phyloP scores from a whole-genome alignment of 805 yeast genomes.

The Scheffersomyces coipomensis region DNA sequence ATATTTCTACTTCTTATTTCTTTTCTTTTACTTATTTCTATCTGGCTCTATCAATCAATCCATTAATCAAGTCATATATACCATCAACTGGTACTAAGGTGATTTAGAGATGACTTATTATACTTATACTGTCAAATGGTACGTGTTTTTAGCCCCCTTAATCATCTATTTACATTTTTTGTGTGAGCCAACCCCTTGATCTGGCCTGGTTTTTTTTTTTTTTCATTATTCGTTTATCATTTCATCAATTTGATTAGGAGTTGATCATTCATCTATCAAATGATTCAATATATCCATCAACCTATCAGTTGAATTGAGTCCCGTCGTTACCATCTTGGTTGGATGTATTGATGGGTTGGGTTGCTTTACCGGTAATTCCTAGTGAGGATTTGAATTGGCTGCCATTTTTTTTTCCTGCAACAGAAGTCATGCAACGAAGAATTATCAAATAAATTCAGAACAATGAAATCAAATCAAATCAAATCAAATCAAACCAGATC shows the following conservation, averaged over 20 bases:
- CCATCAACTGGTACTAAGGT: background rate
- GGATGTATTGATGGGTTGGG: no score
- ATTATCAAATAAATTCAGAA: background rate
- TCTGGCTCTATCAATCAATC: no score
- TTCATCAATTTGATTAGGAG: no score
- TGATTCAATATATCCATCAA: no score
- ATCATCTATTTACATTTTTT: background rate
- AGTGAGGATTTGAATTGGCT: background rate
- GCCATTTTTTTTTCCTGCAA: background rate
- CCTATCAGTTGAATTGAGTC: no score
- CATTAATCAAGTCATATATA: background rate
- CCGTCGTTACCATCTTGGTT: no score
- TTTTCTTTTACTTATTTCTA: no score
- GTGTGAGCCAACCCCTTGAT: background rate
- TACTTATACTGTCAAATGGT: conserved; percentile 14
- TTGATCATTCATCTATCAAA: no score
- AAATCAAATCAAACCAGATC: background rate
- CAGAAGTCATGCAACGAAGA: background rate
- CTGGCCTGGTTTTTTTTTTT: background rate
- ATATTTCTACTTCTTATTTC: no score
- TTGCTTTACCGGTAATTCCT: background rate
- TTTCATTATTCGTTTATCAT: no score
- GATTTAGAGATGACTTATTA: conserved; percentile 10
- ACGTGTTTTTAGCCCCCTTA: no score
- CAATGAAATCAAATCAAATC: background rate